phyloP scores from a whole-genome alignment of 441 rosid genomes.

The Eugenia klotzschiana region DNA sequence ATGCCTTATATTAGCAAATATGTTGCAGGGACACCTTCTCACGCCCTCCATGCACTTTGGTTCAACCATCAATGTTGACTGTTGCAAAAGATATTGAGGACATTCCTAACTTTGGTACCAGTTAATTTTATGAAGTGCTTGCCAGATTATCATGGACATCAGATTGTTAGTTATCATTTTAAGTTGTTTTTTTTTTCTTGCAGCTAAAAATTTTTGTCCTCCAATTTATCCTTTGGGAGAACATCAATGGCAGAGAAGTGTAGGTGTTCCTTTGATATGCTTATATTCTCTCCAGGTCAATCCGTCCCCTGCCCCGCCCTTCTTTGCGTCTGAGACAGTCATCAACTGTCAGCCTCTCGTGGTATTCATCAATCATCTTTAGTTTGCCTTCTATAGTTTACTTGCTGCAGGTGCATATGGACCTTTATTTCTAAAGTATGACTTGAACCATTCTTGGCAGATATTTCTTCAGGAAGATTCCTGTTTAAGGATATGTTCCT shows the following conservation, averaged over 20 bases:
- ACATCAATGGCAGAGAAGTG: constrained; percentile 47
- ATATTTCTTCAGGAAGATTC: constrained; percentile 95
- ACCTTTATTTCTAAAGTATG: neutral
- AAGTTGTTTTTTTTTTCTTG: constrained; percentile 2
- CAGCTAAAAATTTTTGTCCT: constrained; percentile 77
- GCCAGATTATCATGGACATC: neutral
- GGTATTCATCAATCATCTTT: constrained; percentile 32
- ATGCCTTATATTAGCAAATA: neutral
- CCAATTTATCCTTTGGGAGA: constrained; percentile 76
- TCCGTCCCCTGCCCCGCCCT: constrained; percentile 84
- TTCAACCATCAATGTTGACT: constrained; percentile 79
- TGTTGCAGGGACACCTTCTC: constrained; percentile 79
- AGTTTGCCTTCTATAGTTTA: neutral
- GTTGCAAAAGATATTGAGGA: constrained; percentile 25
- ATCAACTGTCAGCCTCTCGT: constrained; percentile 83
- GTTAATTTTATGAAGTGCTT: neutral
- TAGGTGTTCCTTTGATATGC: constrained; percentile 63
- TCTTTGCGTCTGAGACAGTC: constrained; percentile 70
- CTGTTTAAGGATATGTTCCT: constrained; percentile 85
- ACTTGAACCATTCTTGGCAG: constrained; percentile 20
- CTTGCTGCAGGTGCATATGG: neutral
- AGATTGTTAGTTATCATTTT: neutral
- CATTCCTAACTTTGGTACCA: constrained; percentile 78
- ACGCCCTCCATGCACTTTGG: constrained; percentile 73
- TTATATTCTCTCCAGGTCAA: constrained; percentile 76